A percentile compares a stretch with the other conserved stretches of the same genome.
phyloP scores from a whole-genome alignment of 2,329 filamentous ascomycete species.

The Hymenotorrendiella dingleyae region DNA sequence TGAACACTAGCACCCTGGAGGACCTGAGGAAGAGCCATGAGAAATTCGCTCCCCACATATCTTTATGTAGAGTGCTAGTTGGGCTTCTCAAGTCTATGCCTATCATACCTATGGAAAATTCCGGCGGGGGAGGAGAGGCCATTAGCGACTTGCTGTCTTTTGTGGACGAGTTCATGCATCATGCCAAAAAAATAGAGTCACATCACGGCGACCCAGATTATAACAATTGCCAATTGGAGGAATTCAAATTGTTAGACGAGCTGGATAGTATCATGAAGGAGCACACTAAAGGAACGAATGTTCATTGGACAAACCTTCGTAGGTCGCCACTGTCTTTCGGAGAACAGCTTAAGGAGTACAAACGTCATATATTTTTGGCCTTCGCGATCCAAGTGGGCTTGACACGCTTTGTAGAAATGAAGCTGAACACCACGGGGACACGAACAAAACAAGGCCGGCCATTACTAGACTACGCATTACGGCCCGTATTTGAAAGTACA shows the following conservation, averaged over 20 bases:
- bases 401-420: background rate
- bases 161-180: background rate
- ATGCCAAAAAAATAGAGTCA: background rate
- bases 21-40: background rate
- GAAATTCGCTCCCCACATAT: background rate
- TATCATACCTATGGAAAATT: background rate
- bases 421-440: background rate
- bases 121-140: no score
- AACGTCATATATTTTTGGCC: background rate
- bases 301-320: background rate
- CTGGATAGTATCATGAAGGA: background rate
- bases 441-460: background rate
- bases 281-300: background rate
- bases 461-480: background rate
- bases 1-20: background rate
- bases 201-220: background rate
- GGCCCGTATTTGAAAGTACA: background rate
- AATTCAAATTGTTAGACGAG: background rate
- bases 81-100: background rate
- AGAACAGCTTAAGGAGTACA: background rate
- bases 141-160: background rate
- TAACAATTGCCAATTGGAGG: background rate
- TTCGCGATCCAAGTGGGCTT: background rate
- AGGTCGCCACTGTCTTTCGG: background rate
- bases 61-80: background rate